Evolutionary conservation across 495 filamentous ascomycete species (phyloP), one percentile per base, ranked within the genome.

Genomic region (Aspergillus ellipticus): DNA sequence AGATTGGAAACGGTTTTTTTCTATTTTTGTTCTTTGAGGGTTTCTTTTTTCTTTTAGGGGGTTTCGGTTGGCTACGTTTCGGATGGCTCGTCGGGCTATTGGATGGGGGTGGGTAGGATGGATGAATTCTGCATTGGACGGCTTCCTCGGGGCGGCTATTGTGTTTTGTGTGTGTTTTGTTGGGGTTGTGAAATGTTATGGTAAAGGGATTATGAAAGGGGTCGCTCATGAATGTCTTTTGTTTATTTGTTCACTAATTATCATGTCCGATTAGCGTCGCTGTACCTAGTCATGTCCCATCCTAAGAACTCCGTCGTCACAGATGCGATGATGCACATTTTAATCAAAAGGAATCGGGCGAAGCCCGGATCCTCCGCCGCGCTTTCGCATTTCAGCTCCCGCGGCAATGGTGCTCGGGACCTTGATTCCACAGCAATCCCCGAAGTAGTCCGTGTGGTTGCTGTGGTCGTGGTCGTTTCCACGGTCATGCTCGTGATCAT

Each of bases 401-500:
- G 94, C 95, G 24, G 90, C 94, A 59, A 97, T 80, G 42, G 88
- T 90, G 65, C 92, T 95, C 11, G 95, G 94, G 15, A 99, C 92
- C 73, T 96, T 95, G 73, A 99, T 99, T 33, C 94, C 95, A 64
- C 94, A 99, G 71, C 95, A 99, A 66, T 99, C 95, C 1, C 95
- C 95, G 85, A 94, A 99, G 26, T 79, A 82, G 55, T 84, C 86
- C 0, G 66, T 61, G 51, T 72, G 66, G 7, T 60, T 57, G 13
- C 51, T 62, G 51, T 71, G 70, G 54, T 87, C 83, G 70, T 93
- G 86, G 73, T 82, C 66, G 83, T 73, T 22, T 71, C 83, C n/a
- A 57, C 71, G 60, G 49, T 86, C 83, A 73, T 92, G 85, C 71
- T 82, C 62, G 83, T 73, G 22, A 4, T 74, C 79, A 1, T 74